A percentile compares a stretch with the other conserved stretches of the same genome.
Conservation (phyloP, 441 rosid species). For the Macaranga tanarius region DNA sequence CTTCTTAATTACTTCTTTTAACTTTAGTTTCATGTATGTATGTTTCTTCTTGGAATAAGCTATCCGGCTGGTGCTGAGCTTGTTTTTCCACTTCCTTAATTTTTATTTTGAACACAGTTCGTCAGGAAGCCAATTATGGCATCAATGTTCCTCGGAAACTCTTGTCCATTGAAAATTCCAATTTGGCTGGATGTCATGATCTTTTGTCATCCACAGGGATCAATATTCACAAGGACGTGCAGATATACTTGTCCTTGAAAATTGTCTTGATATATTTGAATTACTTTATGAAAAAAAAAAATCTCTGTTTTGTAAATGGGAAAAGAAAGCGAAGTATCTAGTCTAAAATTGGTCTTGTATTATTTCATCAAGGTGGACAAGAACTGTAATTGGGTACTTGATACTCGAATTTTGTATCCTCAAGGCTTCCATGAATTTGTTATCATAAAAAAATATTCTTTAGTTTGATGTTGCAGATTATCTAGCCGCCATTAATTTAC, state of each 20-base stretch:
- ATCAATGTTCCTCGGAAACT: background rate
- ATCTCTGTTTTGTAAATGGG: background rate
- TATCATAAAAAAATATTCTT: background rate
- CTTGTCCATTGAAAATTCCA: background rate
- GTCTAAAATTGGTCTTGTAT: too few species aligned
- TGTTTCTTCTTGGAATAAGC: background rate
- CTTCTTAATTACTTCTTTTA: background rate
- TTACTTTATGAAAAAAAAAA: background rate
- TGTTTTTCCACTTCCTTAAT: background rate
- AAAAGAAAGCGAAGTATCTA: background rate
- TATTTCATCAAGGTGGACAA: background rate
- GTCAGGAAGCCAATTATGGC: conserved; percentile 3
- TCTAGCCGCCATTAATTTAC: background rate
- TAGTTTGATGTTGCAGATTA: background rate
- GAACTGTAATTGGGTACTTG: background rate
- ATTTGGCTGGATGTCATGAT: background rate
- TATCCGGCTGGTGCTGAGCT: background rate
- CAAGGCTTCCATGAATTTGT: background rate
- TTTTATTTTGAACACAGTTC: background rate
- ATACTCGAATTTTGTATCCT: background rate
- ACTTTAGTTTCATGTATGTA: background rate
- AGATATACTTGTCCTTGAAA: background rate
- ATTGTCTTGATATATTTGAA: background rate
- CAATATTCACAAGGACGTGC: too few species aligned
- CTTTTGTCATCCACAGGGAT: too few species aligned